phyloP scores from a whole-genome alignment of 1,284 basidiomycete genomes.

The Peniophora sp. region DNA sequence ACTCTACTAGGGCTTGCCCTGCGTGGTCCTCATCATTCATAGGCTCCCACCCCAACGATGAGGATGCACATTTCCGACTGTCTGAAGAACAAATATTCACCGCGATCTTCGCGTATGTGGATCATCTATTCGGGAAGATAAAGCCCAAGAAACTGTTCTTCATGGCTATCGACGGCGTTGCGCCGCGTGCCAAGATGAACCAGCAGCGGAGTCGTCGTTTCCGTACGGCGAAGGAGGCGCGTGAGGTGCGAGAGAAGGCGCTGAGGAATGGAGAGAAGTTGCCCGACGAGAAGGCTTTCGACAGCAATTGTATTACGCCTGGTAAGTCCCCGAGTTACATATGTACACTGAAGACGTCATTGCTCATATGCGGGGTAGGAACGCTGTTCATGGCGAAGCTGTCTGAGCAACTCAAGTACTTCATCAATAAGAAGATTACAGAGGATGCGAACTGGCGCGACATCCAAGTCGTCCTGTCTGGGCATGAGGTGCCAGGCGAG shows the following conservation, averaged over 20 bases:
- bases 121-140: conserved; percentile 95
- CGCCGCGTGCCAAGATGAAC: conserved; percentile 99
- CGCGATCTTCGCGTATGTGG: conserved; percentile 94
- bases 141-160: conserved; percentile 96
- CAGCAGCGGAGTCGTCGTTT: conserved; percentile 95
- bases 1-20: not conserved
- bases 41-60: conserved; percentile 92
- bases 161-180: conserved; percentile 98
- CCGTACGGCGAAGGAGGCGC: conserved; percentile 89
- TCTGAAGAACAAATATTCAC: conserved; percentile 98
- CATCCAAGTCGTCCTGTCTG: conserved; percentile 90
- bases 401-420: conserved; percentile 90
- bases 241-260: conserved; percentile 83
- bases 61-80: conserved; percentile 90
- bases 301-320: conserved; percentile 98
- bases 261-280: conserved; percentile 84
- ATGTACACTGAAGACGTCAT: conserved; percentile 1
- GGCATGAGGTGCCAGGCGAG: conserved; percentile 98
- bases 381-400: conserved; percentile 93
- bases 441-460: conserved; percentile 93
- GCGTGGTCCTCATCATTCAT: conserved; percentile 1
- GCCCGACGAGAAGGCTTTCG: conserved; percentile 92
- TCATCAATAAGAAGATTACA: conserved; percentile 93
- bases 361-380: conserved; percentile 35
- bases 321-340: conserved; percentile 47